Evolutionary conservation across 2,329 filamentous ascomycete genomes (phyloP).

Genomic region (Aspergillus piperis): DNA sequence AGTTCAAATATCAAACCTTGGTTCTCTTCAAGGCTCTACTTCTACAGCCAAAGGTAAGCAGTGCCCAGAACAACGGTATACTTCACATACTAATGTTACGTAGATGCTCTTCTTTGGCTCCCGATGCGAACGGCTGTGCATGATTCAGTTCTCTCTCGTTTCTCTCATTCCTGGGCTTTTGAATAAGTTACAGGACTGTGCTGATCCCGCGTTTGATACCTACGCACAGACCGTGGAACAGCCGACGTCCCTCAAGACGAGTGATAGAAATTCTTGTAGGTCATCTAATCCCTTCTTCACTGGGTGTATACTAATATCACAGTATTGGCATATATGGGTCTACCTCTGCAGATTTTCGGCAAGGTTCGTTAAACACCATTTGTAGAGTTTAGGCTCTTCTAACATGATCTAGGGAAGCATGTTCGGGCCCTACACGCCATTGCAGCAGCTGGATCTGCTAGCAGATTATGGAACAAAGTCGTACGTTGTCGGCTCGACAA

Average conservation of each 20-base stretch:
- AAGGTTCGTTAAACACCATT: conserved; percentile 57
- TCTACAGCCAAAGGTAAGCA: conserved; percentile 82
- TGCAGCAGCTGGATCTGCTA: conserved; percentile 92
- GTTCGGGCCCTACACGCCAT: conserved; percentile 93
- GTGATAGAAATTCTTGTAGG: conserved; percentile 76
- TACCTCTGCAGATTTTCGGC: conserved; percentile 92
- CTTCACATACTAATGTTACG: conserved; percentile 14
- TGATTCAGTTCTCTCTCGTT: conserved; percentile 97
- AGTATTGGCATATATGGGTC: conserved; percentile 89
- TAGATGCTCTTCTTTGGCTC: conserved; percentile 99
- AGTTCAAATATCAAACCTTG: conserved; percentile 92
- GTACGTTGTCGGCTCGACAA: conserved; percentile 95
- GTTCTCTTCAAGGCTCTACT: conserved; percentile 92
- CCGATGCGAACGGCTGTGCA: conserved; percentile 92
- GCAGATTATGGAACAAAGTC: conserved; percentile 94
- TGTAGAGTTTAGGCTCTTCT: conserved; percentile 56
- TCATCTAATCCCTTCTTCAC: not conserved
- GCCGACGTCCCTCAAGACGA: conserved; percentile 84
- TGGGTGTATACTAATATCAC: conserved; percentile 27
- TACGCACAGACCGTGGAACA: conserved; percentile 74
- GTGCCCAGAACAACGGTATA: not conserved
- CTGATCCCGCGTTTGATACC: conserved; percentile 85
- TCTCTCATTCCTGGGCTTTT: conserved; percentile 93
- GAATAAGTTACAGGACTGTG: conserved; percentile 88
- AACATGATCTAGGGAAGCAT: conserved; percentile 71